Evolutionary conservation across 768 basidiomycete genomes (phyloP), one percentile per base, ranked within the genome.

Genomic region (Termitomyces sp.): DNA sequence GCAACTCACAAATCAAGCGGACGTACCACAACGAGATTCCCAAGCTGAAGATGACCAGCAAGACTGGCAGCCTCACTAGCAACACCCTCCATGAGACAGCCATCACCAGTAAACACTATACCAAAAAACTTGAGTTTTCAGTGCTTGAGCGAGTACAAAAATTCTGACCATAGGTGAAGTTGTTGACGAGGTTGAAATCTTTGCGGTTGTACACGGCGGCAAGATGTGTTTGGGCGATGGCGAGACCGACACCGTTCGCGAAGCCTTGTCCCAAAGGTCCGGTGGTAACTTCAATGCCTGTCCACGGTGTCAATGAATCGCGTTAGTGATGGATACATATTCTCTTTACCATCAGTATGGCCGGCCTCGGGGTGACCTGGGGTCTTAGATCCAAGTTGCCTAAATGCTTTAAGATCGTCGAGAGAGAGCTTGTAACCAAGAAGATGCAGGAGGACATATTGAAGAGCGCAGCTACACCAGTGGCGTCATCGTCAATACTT

Each of bases 41-140:
- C 94, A 46, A 98, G 84, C 73, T 94, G 88, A 68, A 97, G 83
- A 77, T 98, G 96, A 64, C 95, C 96, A 63, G 94, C 95, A 65
- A 97, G 83, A 69, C 91, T 93, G 62, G 91, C 89, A 45, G 96
- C 94, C 74, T 98, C 96, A 64, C 84, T 83, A n/a, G 94, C 84
- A 66, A 98, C 88, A 81, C 96, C 96, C 76, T 98, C 96, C 91
- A 96, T 95, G 57, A 98, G 82, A 77, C 96, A 98, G 50, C 96
- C 96, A 76, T 98, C 96, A 69, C 96, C 96, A 62, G 85, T 82
- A 80, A 97, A 96, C 56, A 90, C 92, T 92, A 63, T 56, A 53
- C 60, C 57, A 25, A 55, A 61, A 54, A 57, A 59, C 56, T 38
- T 60, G 43, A 57, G 49, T 60, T 48, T 54, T 10, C 36, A n/a